Evolutionary conservation across 352 stramenopile genomes (phyloP).

Genomic region (Globisporangium recalcitrans): DNA sequence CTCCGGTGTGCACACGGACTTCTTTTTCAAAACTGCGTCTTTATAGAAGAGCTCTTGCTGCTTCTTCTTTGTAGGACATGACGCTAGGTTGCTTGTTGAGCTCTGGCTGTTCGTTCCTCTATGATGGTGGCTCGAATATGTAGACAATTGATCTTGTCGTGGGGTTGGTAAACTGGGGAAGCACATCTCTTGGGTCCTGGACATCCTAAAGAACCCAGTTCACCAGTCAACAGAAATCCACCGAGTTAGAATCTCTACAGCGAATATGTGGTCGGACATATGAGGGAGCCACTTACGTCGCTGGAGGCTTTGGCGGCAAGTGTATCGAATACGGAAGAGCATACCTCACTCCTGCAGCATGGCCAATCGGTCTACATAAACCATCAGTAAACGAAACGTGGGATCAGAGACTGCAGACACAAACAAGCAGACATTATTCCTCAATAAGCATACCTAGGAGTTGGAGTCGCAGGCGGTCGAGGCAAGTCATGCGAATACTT

Average conservation of each 20-base stretch:
- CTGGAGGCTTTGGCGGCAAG: constrained; percentile 4
- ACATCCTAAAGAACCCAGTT: too few relatives aligned
- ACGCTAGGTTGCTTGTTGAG: not conserved
- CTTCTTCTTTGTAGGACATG: constrained; percentile 17
- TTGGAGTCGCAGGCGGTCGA: not conserved
- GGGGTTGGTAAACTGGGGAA: not conserved
- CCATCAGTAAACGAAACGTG: not conserved
- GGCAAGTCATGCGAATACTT: constrained; percentile 47
- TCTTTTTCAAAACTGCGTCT: constrained; percentile 49
- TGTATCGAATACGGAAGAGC: constrained; percentile 8
- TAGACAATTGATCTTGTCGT: not conserved
- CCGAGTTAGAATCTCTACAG: not conserved
- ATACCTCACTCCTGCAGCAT: not conserved
- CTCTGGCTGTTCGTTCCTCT: not conserved
- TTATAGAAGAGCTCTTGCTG: constrained; percentile 41
- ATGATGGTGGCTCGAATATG: constrained; percentile 1
- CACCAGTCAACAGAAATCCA: not conserved
- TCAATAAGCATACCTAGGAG: constrained; percentile 2
- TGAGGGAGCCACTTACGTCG: not conserved
- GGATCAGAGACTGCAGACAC: not conserved
- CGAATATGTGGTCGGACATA: too few relatives aligned
- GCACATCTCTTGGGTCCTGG: not conserved
- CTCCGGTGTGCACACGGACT: not conserved
- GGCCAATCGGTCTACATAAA: not conserved
- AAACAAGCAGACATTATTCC: too few relatives aligned